A percentile compares a stretch with the other conserved stretches of the same genome.
Conservation (phyloP, 75 land plant species). For the Cryptomeria japonica region DNA sequence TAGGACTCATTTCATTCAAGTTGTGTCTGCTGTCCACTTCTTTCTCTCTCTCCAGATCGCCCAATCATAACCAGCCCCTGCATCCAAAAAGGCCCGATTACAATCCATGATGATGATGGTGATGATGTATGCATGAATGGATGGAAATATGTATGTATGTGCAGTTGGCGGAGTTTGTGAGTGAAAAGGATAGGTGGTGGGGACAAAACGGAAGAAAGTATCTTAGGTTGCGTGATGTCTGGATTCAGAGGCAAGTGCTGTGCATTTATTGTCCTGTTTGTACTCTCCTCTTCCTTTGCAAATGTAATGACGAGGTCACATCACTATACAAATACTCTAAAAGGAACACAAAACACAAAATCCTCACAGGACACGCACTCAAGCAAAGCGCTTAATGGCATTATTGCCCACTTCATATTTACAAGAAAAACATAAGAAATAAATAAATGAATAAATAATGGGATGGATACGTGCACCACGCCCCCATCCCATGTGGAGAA, state of each 20-base stretch:
- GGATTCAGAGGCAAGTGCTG: background rate
- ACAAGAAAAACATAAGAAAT: too few relatives aligned
- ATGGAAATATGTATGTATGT: too few relatives aligned
- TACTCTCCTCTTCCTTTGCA: background rate
- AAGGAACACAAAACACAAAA: too few relatives aligned
- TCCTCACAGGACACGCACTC: background rate
- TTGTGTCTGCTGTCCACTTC: too few relatives aligned
- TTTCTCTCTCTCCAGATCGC: too few relatives aligned
- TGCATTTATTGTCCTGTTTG: background rate
- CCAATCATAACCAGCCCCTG: too few relatives aligned
- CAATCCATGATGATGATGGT: too few relatives aligned
- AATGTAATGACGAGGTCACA: background rate
- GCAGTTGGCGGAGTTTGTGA: background rate
- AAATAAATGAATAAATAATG: background rate
- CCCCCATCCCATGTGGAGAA: constrained; percentile 2
- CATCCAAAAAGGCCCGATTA: too few relatives aligned
- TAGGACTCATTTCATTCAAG: too few relatives aligned
- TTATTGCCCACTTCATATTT: background rate
- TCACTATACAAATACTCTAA: too few relatives aligned
- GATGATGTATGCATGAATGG: too few relatives aligned
- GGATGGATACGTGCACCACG: background rate
- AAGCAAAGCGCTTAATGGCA: background rate
- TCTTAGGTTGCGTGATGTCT: constrained; percentile 11
- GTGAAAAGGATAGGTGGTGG: background rate
- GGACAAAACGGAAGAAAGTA: constrained; percentile 14